Evolutionary conservation across 2,329 filamentous ascomycete species (phyloP), one percentile per base, ranked within the genome.

Genomic region (Ploettnerulaceae sp.): DNA sequence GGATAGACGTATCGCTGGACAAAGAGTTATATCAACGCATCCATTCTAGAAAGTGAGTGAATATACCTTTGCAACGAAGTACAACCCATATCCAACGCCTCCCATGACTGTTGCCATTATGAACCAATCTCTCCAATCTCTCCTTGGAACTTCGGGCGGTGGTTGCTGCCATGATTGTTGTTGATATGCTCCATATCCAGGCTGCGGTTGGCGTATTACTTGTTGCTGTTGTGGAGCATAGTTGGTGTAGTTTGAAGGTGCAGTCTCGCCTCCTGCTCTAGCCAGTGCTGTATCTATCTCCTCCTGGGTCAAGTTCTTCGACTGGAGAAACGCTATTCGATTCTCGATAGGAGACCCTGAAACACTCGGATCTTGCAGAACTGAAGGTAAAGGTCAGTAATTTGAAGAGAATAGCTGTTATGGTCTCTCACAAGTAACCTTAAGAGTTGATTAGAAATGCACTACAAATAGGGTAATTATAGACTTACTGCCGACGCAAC

Each of bases 51-150:
- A n/a, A n/a, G n/a, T n/a, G n/a, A n/a, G n/a, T n/a, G n/a, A n/a
- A n/a, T 46, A 64, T 28, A 89, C 86, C 79, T 94, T 94, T 51
- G 89, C 87, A 12, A 96, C 77, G 55, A 84, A 79, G 64, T 93
- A 98, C 17, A 95, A 69, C 0, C 90, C 91, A 62, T 96, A 97
- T 29, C 89, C 78, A 15, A 96, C 83, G 38, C 90, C 89, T 47
- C 89, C 85, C 53, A 94, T 84, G 9, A 97, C 87, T 0, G 93
- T 98, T 6, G 93, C 93, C 89, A 97, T 95, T 67, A 98, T 97
- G 69, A 98, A 98, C 86, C 89, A 97, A 65, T 98, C 93, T 52
- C 94, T 79, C 93, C 93, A 98, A 69, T 98, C 93, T 62, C 93
- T 76, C 64, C 81, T 83, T 3, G 89, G 89, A 2, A 81, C 69